Conservation (phyloP, 2,329 filamentous ascomycete genomes). For the Aspergillus viridinutans region DNA sequence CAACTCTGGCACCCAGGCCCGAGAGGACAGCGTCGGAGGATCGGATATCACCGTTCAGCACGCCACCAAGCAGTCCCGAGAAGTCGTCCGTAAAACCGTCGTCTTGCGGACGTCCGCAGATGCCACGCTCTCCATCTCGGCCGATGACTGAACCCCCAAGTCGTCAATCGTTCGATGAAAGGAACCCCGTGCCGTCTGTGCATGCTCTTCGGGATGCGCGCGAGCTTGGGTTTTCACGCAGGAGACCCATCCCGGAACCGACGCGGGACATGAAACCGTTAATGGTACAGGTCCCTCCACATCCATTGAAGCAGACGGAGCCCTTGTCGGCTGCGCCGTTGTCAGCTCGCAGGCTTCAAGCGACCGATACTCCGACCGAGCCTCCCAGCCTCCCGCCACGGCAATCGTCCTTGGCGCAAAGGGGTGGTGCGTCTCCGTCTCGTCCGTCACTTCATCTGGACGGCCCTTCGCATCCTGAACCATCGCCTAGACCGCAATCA, state of each 20-base stretch:
- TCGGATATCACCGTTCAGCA: constrained; percentile 74
- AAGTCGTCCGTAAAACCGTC: constrained; percentile 44
- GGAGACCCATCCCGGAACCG: constrained; percentile 23
- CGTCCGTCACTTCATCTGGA: constrained; percentile 11
- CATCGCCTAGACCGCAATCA: constrained; percentile 13
- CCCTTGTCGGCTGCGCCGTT: constrained; percentile 27
- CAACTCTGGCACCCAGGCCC: constrained; percentile 23
- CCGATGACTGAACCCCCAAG: constrained; percentile 23
- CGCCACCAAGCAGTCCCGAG: constrained; percentile 71
- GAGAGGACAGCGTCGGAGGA: constrained; percentile 36
- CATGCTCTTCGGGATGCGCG: constrained; percentile 21
- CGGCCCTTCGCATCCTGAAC: constrained; percentile 11
- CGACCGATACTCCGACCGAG: constrained; percentile 34
- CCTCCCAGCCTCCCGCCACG: constrained; percentile 50
- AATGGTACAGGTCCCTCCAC: constrained; percentile 29
- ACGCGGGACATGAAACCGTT: constrained; percentile 28
- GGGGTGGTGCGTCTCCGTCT: constrained; percentile 21
- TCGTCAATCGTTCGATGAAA: constrained; percentile 27
- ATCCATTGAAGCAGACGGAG: constrained; percentile 16
- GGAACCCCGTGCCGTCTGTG: constrained; percentile 16
- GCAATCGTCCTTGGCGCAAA: constrained; percentile 19
- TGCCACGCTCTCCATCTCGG: constrained; percentile 16
- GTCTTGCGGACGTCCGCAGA: constrained; percentile 9
- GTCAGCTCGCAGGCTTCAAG: constrained; percentile 38
- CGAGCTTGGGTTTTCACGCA: constrained; percentile 29